These are phyloP conservation scores for Rhizopogon roseolus DNA, from an alignment of 768 basidiomycete species.

Conservation along the genomic window DNA sequence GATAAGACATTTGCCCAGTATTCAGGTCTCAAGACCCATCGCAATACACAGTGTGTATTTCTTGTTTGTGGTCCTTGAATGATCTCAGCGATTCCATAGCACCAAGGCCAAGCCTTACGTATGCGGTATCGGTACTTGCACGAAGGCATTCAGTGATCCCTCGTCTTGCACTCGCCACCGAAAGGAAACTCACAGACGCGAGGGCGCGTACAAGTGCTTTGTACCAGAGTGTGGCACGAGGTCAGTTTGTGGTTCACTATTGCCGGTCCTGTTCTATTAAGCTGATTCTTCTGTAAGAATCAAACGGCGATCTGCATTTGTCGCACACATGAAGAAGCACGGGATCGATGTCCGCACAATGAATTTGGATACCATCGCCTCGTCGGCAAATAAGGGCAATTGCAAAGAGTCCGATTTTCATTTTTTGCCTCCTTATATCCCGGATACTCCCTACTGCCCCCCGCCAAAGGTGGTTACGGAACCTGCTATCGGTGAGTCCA, in stretches of 20 bases:
- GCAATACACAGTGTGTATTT: constrained; percentile 57
- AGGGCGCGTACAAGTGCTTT: constrained; percentile 43
- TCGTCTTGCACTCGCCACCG: constrained; percentile 65
- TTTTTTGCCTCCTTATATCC: constrained; percentile 1
- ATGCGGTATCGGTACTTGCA: constrained; percentile 46
- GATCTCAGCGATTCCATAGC: constrained; percentile 27
- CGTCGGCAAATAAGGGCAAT: neutral
- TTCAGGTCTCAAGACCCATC: constrained; percentile 58
- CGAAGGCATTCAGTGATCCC: constrained; percentile 57
- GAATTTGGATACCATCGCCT: constrained; percentile 20
- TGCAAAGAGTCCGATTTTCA: constrained; percentile 11
- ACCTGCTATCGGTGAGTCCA: neutral
- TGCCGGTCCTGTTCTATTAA: neutral
- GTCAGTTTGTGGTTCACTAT: constrained; percentile 23
- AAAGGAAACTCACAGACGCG: constrained; percentile 49
- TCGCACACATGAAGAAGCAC: constrained; percentile 51
- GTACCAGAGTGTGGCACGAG: constrained; percentile 40
- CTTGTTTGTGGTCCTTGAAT: neutral
- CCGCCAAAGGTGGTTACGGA: neutral
- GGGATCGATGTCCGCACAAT: constrained; percentile 20
- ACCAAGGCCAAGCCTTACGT: constrained; percentile 45
- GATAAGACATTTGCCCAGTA: constrained; percentile 53
- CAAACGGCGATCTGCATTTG: constrained; percentile 58
- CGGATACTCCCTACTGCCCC: neutral
- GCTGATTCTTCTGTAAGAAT: constrained; percentile 37